Evolutionary conservation across 768 basidiomycete genomes (phyloP).

Genomic region (Mycena albidolilacea): DNA sequence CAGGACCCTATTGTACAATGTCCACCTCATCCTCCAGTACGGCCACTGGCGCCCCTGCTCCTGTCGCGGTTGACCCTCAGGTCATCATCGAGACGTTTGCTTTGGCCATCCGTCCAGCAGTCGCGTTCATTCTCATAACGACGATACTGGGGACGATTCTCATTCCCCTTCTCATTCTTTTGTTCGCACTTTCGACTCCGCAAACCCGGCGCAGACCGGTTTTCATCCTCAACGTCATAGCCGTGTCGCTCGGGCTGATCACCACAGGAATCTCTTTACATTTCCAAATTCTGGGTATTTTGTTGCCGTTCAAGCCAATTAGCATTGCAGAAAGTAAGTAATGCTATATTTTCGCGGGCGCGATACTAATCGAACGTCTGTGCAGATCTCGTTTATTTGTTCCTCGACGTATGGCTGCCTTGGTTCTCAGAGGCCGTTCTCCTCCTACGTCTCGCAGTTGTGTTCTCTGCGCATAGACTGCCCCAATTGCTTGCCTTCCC

Average conservation of each 20-base stretch:
- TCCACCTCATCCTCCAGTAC: too few species aligned
- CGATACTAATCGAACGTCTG: neutral
- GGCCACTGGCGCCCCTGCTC: too few species aligned
- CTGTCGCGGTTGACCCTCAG: too few species aligned
- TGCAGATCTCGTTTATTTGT: constrained; percentile 1
- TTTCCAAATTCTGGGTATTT: constrained; percentile 5
- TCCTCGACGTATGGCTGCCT: neutral
- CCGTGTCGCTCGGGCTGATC: constrained; percentile 1
- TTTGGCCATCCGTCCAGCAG: constrained; percentile 14
- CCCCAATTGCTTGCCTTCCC: constrained; percentile 11
- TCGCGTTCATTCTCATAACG: constrained; percentile 16
- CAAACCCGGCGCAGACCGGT: constrained; percentile 7
- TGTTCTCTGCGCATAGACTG: neutral
- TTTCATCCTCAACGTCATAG: constrained; percentile 15
- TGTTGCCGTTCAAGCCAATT: neutral
- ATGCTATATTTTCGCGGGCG: neutral
- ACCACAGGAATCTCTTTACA: neutral
- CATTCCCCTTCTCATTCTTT: constrained; percentile 10
- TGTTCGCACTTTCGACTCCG: constrained; percentile 19
- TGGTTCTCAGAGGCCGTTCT: constrained; percentile 20
- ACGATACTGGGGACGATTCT: constrained; percentile 14
- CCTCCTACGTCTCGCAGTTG: neutral
- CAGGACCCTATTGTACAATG: too few species aligned
- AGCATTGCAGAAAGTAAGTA: constrained; percentile 12
- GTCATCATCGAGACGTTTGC: constrained; percentile 16